Evolutionary conservation across 2,329 filamentous ascomycete species (phyloP), one percentile per base, ranked within the genome.

Genomic region (Trichoderma simmonsii): DNA sequence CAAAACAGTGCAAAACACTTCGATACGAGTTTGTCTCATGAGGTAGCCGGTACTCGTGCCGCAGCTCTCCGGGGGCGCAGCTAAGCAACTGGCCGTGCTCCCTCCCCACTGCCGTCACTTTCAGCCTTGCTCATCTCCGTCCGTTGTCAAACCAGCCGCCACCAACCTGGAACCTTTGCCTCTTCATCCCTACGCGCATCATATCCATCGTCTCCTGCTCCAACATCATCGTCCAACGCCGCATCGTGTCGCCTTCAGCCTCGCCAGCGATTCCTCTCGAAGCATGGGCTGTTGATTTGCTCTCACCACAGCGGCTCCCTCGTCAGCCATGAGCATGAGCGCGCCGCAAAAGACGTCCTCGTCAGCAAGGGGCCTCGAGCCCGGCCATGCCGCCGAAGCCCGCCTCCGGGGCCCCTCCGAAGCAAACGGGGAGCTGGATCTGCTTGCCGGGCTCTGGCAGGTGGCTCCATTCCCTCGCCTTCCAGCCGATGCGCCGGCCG

Each of bases 381-480:
- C 69, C 48, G 66, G 48, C 48, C 68, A 73, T 43, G 69, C 36
- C 48, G 56, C 61, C 56, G 62, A 62, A 48, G 72, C 64, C 64
- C 63, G 64, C 63, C 69, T 65, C 63, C 65, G 70, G 66, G 57
- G 71, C 66, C 71, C 73, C 48, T 71, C 72, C 18, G 76, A 77
- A 74, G 77, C 75, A 73, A 75, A 71, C 76, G 61, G 78, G 66
- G 86, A 87, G 32, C 76, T 81, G 34, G 86, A 88, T 71, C 77
- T 90, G 64, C 79, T 90, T 24, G 85, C 85, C 64, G 87, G 86
- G 12, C 84, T 91, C 36, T 91, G 89, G 89, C 86, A 89, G 74
- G 85, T 88, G 70, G 87, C 87, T 4, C 85, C 86, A 2, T 91
- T 91, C 75, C 84, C 87, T 54, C 85, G 86, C 66, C 81, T 92